A percentile compares a stretch with the other conserved stretches of the same genome.
phyloP scores from a whole-genome alignment of 352 stramenopile species.

The Ophiocytium majus region DNA sequence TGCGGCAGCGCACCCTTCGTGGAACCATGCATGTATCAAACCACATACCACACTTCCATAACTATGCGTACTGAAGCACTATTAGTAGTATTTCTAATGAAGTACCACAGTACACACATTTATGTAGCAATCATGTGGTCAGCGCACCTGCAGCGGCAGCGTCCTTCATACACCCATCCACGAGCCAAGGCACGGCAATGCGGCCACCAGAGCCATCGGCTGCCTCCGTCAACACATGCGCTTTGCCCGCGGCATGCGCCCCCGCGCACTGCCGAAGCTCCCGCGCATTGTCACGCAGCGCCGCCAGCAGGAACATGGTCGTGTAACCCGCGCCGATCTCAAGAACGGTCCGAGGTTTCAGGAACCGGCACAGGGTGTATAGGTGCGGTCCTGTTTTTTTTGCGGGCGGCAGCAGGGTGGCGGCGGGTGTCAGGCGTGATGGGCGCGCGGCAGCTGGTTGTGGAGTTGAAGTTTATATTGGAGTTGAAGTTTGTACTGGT shows the following conservation, averaged over 20 bases:
- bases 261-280: background rate
- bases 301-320: background rate
- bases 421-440: too few relatives aligned
- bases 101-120: too few relatives aligned
- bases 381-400: background rate
- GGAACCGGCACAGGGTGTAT: slow-evolving; percentile 13
- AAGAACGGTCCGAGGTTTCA: slow-evolving; percentile 5
- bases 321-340: slow-evolving; percentile 25
- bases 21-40: too few relatives aligned
- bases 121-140: too few relatives aligned
- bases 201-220: background rate
- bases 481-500: too few relatives aligned
- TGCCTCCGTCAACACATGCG: background rate
- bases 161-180: background rate
- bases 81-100: too few relatives aligned
- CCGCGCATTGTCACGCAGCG: slow-evolving; percentile 4
- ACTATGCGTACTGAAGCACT: too few relatives aligned
- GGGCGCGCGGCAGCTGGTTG: too few relatives aligned
- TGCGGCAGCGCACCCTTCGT: too few relatives aligned
- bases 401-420: too few relatives aligned
- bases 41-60: too few relatives aligned
- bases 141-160: background rate
- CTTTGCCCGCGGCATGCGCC: background rate
- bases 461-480: too few relatives aligned
- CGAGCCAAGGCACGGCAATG: background rate